A percentile compares a stretch with the other conserved stretches of the same genome.
Evolutionary conservation across 495 filamentous ascomycete genomes (phyloP).

Genomic region (Xeromyces bisporus): DNA sequence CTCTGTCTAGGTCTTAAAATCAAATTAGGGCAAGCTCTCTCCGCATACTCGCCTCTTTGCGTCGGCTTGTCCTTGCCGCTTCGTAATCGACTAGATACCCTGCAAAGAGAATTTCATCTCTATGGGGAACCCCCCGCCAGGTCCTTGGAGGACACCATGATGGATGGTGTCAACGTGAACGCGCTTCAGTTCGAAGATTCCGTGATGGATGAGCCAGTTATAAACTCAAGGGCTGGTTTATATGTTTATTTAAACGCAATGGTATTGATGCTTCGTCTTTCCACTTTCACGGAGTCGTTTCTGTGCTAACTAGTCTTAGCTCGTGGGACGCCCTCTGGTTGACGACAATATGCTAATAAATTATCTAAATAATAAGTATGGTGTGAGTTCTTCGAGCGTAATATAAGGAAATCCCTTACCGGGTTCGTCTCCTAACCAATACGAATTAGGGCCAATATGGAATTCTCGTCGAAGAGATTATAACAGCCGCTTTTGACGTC

Average conservation of each 20-base stretch:
- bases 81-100: conserved; percentile 22
- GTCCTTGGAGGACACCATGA: conserved; percentile 18
- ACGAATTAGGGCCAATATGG: conserved; percentile 48
- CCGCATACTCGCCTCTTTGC: conserved; percentile 26
- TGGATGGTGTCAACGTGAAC: conserved; percentile 28
- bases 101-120: conserved; percentile 30
- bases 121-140: conserved; percentile 23
- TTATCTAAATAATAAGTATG: conserved; percentile 70
- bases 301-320: conserved; percentile 33
- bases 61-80: conserved; percentile 24
- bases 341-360: conserved; percentile 64
- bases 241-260: conserved; percentile 84
- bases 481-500: conserved; percentile 77
- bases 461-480: conserved; percentile 59
- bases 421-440: conserved; percentile 3
- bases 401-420: background rate
- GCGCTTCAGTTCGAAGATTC: conserved; percentile 33
- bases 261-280: conserved; percentile 29
- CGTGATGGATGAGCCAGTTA: conserved; percentile 46
- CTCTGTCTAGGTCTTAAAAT: conserved; percentile 16
- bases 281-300: background rate
- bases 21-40: conserved; percentile 24
- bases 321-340: conserved; percentile 64
- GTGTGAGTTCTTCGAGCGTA: conserved; percentile 26
- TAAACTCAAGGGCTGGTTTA: conserved; percentile 73